phyloP scores from a whole-genome alignment of 805 yeast genomes.

The Cyberlindnera subsufficiens region DNA sequence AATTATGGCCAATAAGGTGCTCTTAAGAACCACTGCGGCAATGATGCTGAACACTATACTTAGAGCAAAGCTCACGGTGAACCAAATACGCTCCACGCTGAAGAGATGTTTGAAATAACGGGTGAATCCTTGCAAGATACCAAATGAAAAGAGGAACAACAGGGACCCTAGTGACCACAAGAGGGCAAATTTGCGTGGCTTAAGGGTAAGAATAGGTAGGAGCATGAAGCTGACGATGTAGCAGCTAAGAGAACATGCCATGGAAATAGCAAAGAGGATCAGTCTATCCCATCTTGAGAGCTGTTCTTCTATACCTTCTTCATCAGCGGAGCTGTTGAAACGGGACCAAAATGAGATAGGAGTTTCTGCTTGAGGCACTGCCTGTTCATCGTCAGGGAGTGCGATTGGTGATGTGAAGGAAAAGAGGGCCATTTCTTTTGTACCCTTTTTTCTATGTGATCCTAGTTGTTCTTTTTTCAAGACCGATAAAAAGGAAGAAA shows the following conservation, averaged over 20 bases:
- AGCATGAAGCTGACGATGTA: constrained; percentile 15
- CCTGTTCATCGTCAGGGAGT: constrained; percentile 12
- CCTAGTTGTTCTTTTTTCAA: not conserved
- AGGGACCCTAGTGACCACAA: constrained; percentile 15
- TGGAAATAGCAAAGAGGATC: constrained; percentile 13
- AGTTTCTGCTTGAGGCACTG: not conserved
- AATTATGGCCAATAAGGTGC: constrained; percentile 8
- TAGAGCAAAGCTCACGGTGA: constrained; percentile 7
- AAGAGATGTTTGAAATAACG: constrained; percentile 10
- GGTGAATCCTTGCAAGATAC: constrained; percentile 9
- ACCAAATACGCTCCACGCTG: constrained; percentile 16
- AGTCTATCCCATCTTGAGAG: constrained; percentile 16
- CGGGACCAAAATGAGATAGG: constrained; percentile 3
- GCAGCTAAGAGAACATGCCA: constrained; percentile 17
- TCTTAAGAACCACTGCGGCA: constrained; percentile 8
- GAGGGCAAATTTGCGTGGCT: constrained; percentile 15
- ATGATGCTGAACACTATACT: constrained; percentile 11
- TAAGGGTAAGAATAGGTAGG: constrained; percentile 13
- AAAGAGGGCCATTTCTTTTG: constrained; percentile 3
- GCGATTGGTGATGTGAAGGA: constrained; percentile 8
- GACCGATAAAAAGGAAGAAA: too few relatives aligned
- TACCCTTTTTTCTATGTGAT: not conserved
- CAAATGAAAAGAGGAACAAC: constrained; percentile 14
- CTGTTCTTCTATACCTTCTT: constrained; percentile 2
- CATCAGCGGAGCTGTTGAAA: constrained; percentile 2